Evolutionary conservation across 2,329 filamentous ascomycete genomes (phyloP), one percentile per base, ranked within the genome.

Genomic region (Venturia pyrina): DNA sequence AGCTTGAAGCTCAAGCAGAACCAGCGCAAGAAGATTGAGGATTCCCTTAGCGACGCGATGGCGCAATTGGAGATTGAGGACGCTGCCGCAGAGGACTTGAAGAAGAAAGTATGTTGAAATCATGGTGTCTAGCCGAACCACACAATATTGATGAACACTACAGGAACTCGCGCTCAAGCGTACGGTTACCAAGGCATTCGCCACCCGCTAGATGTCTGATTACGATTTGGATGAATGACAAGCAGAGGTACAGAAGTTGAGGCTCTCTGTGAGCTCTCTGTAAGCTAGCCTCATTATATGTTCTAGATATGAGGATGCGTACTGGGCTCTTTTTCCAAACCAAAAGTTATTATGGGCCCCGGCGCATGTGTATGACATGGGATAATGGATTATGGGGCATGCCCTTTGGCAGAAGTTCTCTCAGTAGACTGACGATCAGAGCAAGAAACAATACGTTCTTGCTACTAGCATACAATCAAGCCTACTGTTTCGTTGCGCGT

Each of bases 1-100:
- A 95, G 91, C 70, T 86, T 98, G 77, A 97, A 96, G 87, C 86
- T 99, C 78, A 98, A 98, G 91, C 92, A 93, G 75, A 92, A 91
- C 79, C 93, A 96, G 86, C 96, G 96, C 89, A 93, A 97, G 82
- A 98, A 96, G 89, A 97, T 99, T 72, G 95, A 99, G 87, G 88
- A 89, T 77, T 90, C 92, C 72, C 90, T 99, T 73, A 93, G 89
- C 80, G 95, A 99, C 75, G 95, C 95, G 73, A 98, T 99, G 95
- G 90, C 87, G 70, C 89, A 96, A 82, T 90, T 99, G 70, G 95
- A 99, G 87, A 83, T 99, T 76, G 90, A 93, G 80, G 96, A 99
- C 73, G 90, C 91, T 66, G 81, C 83, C 69, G 90, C 92, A 68
- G 96, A 99, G 73, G 95, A 99, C 78, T 85, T 99, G 73, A 98